Base-by-base conservation (phyloP, 805 yeast species). In the Myxozyma mucilagina region DNA sequence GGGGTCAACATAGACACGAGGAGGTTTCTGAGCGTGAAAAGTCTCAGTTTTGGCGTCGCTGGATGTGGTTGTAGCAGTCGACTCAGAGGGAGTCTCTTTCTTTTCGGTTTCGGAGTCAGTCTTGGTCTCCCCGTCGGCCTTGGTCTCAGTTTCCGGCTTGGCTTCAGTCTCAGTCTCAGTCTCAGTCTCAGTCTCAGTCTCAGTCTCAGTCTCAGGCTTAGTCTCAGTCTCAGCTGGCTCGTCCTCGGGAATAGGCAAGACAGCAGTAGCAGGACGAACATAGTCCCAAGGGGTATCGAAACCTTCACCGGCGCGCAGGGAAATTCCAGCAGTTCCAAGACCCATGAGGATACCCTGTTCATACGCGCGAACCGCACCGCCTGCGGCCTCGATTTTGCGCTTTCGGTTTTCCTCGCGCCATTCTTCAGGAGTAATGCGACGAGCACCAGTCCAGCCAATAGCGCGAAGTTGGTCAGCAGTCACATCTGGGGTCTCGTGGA, bases 361-460 rank as follows among this genome's bases (percentile, higher is more conserved):
- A 72, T 84, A 87, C 9, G 97, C 96, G 69, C 83, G 81, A 54
- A 90, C 82, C 68, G 89, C 78, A 29, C 90, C 89, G 10, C 78
- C 78, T 60, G 96, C 97, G 67, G 79, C 82, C 67, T 84, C 81
- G 71, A 88, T 83, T 69, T 81, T 80, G 68, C 75, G 76, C 53
- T 85, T 84, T 69, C 93, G 84, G 79, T 84, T 87, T 69, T 76
- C 79, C 63, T 85, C 87, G 69, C 82, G 83, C 80, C 87, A 93
- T 65, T 84, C 90, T 43, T 84, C 87, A 32, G 84, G 76, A 20
- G 86, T 80, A 13, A 87, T 87, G 67, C 86, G 85, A 74, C 86
- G 87, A 29, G 94, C 82, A 56, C 97, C 96, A n/a, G 97, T 90
- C 98, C 98, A 94, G 52, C 98, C 98, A 67, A 92, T 76, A 3